Evolutionary conservation across 106 monocot genomes (phyloP), one percentile per base, ranked within the genome.

Genomic region (Apostasia shenzhenica): DNA sequence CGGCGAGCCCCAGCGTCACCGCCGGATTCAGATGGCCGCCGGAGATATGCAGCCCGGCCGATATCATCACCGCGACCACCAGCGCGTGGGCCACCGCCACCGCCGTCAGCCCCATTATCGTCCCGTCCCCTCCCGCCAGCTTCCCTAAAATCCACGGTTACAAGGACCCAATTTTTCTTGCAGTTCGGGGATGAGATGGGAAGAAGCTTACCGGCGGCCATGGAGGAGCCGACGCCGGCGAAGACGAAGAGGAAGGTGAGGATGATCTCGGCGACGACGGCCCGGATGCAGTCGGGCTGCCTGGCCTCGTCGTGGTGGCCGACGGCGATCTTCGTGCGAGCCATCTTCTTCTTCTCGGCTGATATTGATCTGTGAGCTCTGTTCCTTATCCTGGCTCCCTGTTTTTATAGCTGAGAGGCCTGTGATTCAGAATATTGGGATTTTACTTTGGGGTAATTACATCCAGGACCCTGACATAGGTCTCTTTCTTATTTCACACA

Each of bases 221-320:
- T 90, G 67, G 90, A 78, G 13, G 90, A 7, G 38, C 76, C 90
- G 70, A 90, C 90, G 3, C 90, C 90, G 52, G 80, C 77, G 61
- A 89, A 89, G 75, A 89, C 89, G 78, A 89, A 89, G 78, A 89
- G 77, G 73, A 90, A 90, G 71, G 86, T 90, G 70, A 85, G 83
- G 64, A 90, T 55, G 43, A 83, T 3, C 86, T 90, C 90, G 8
- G 79, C 80, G 54, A 79, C 1, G 13, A 81, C 79, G 14, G 86
- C 90, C 9, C 85, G 78, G 83, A 86, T 62, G 83, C 78, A 83
- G 63, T 73, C 86, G 9, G 83, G 81, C 72, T 86, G 73, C n/a
- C 60, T 14, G 11, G 73, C 86, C 81, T 90, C 90, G 12, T 41
- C 43, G 60, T 50, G 70, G 62, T 59, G 53, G 6, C 90, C 90